Base-by-base conservation (phyloP, 331 rosid genomes). In the Arachis monticola region DNA sequence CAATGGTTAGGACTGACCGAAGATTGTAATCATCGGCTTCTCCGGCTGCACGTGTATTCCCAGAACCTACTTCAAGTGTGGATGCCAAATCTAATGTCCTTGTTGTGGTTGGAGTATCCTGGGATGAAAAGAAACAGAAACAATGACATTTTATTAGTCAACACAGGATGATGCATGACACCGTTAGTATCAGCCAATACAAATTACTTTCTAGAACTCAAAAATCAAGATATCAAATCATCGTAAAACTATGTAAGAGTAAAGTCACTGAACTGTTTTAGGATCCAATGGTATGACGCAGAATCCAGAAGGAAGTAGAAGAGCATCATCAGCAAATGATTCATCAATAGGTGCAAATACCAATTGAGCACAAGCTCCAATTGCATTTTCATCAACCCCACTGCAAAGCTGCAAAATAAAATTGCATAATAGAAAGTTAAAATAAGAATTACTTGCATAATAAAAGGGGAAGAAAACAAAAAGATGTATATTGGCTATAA, bases 291-390 rank as follows among this genome's bases (percentile, higher is more conserved):
- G 97, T 73, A 92, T 92, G 86, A 95, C 93, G 1, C 96, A 93
- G 63, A 95, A 95, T n/a, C 99, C 99, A 48, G 99, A 95, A 42
- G 99, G 96, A 60, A 92, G 82, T 51, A 95, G 63, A 6, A 91
- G 93, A 42, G 96, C 99, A 75, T 95, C 99, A 83, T 95, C 99
- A 0, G 97, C 97, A 80, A 95, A 95, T 0, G 99, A 92, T 79
- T 92, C 99, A 58, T 95, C 97, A 17, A 95, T 95, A 46, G 99
- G 97, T 5, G 99, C 99, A 85, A 95, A 95, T 11, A 92, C 97
- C 48, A 95, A 96, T 76, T 95, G 97, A 74, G 99, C 97, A 76
- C 97, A 95, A 4, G 97, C 78, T 32, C 99, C 99, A 57, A 87
- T 80, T 45, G 97, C 87, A 82, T 79, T 95, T 70, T 92, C 99